Evolutionary conservation across 306 rosid genomes (phyloP), one percentile per base, ranked within the genome.

Genomic region (Trifolium dubium): DNA sequence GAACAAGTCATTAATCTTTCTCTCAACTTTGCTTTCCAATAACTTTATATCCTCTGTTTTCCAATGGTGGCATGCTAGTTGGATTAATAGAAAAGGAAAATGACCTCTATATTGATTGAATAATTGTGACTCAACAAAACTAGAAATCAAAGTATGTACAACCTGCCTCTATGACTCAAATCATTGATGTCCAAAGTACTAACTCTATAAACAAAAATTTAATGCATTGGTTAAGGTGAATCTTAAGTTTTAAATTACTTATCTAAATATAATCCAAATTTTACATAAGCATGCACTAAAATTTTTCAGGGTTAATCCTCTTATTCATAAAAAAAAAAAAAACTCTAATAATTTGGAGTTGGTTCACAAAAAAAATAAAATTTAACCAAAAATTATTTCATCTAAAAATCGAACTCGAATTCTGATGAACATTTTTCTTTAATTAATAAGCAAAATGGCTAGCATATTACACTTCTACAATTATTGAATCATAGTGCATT

Each of bases 401-500:
- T 3, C 0, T 3, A 32, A 5, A 32, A 32, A 32, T 3, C 35
- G 5, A 32, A 32, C 1, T 32, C 5, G 4, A 5, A 32, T 32
- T 32, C 5, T 32, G 0, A 4, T 23, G 1, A 3, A 4, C 5
- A 32, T 32, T 32, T 3, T 3, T 32, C 1, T 34, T 34, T 34
- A 34, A 34, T 6, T 5, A 64, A 64, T 13, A 40, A 2, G 3
- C 2, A 60, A 28, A 62, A 71, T 5, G 14, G 55, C 5, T 32
- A 50, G 10, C 35, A 10, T 39, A 60, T 34, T 37, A 61, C 3
- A 10, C 50, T 60, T 49, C 1, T 56, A 63, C 46, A 69, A 81
- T 74, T 59, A 85, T 72, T 85, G 81, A 78, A 70, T 43, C 39
- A 63, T 47, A 6, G 70, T 31, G 35, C 59, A 28, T 63, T 32